Evolutionary conservation across 2,329 filamentous ascomycete species (phyloP).

Genomic region (Colletotrichum lentis): DNA sequence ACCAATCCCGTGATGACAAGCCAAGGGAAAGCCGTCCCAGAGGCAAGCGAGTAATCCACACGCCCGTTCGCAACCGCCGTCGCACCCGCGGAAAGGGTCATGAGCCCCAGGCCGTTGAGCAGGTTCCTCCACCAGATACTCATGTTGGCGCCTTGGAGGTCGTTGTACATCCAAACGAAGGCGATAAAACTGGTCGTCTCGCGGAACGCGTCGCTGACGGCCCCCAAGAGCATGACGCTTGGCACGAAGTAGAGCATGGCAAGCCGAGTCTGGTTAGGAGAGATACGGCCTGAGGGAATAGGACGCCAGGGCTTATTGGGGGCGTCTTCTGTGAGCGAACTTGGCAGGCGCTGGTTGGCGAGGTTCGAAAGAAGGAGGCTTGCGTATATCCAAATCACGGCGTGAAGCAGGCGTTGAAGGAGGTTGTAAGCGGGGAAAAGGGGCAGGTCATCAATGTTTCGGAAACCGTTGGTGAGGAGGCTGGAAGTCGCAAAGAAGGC

Average conservation of each 20-base stretch:
- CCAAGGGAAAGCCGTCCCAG: background rate
- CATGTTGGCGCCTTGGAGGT: conserved; percentile 45
- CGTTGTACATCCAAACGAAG: conserved; percentile 53
- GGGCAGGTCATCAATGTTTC: background rate
- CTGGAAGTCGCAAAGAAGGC: conserved; percentile 41
- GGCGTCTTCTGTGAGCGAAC: conserved; percentile 48
- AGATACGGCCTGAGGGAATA: conserved; percentile 44
- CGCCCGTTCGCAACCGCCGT: background rate
- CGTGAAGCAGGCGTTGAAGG: background rate
- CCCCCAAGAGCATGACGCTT: conserved; percentile 34
- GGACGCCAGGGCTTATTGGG: conserved; percentile 53
- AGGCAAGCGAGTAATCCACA: background rate
- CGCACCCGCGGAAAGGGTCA: background rate
- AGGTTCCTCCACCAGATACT: conserved; percentile 40
- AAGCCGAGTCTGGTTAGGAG: conserved; percentile 40
- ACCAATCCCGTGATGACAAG: background rate
- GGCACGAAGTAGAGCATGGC: conserved; percentile 42
- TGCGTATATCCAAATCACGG: background rate
- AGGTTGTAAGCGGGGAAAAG: background rate
- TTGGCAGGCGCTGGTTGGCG: conserved; percentile 49
- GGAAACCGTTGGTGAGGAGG: conserved; percentile 11
- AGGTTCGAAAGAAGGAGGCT: conserved; percentile 38
- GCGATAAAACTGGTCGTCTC: conserved; percentile 45
- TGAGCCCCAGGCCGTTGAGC: background rate
- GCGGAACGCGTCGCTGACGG: conserved; percentile 39